These are phyloP conservation scores for Phytophthora foliorum DNA, from an alignment of 352 stramenopile species.

Conservation along the genomic window DNA sequence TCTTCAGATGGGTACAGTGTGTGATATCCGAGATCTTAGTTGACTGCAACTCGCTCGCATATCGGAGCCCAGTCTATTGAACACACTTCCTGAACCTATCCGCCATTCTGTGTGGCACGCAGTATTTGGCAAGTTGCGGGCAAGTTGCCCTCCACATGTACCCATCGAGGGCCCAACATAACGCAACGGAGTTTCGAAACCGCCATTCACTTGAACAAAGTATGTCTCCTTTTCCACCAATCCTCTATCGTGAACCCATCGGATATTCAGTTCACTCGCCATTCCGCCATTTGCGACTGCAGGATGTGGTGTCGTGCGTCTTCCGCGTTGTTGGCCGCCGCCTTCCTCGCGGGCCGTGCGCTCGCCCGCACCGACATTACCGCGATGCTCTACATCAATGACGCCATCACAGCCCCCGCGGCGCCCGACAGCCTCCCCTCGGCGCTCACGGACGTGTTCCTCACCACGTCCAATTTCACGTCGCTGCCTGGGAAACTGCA, in stretches of 20 bases:
- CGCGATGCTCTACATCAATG: conserved; percentile 26
- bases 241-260: conserved; percentile 9
- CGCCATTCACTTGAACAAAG: conserved; percentile 10
- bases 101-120: too few relatives aligned
- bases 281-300: conserved; percentile 21
- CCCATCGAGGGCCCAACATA: not conserved
- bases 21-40: too few relatives aligned
- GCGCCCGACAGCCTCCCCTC: conserved; percentile 19
- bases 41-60: too few relatives aligned
- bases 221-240: conserved; percentile 24
- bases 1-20: too few relatives aligned
- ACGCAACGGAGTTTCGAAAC: not conserved
- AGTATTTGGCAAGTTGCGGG: too few relatives aligned
- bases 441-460: conserved; percentile 6
- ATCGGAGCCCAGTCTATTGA: too few relatives aligned
- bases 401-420: conserved; percentile 20
- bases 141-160: too few relatives aligned
- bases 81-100: too few relatives aligned
- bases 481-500: conserved; percentile 30
- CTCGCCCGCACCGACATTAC: conserved; percentile 29
- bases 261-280: conserved; percentile 28
- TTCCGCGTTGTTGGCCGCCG: not conserved
- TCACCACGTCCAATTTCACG: conserved; percentile 27
- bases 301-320: not conserved
- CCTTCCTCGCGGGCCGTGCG: not conserved